Conservation (phyloP, 306 rosid species). For the Alnus glutinosa region DNA sequence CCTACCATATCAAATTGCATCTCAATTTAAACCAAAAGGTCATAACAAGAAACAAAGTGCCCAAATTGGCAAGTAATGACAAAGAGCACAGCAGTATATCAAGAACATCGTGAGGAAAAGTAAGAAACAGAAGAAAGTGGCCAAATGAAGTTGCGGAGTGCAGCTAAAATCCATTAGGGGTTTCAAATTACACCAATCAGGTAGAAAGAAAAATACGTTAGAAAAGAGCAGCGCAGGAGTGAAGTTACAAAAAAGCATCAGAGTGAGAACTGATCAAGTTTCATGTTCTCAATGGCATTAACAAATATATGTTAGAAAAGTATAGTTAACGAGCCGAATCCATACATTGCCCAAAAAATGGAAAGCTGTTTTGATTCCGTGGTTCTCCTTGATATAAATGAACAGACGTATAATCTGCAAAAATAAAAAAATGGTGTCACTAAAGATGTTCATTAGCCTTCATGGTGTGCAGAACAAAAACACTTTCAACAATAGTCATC, state of each 20-base stretch:
- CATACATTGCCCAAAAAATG: constrained; percentile 91
- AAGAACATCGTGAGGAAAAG: too few species aligned
- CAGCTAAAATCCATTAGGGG: background rate
- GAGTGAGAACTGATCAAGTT: background rate
- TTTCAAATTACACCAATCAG: background rate
- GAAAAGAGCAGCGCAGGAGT: background rate
- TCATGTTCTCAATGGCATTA: background rate
- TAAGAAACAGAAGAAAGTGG: too few species aligned
- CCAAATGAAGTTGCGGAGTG: background rate
- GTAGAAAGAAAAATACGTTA: background rate
- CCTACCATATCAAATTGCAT: too few species aligned
- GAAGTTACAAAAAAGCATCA: constrained; percentile 7
- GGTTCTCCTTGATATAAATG: constrained; percentile 74
- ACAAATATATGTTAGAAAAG: background rate
- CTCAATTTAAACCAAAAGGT: too few species aligned
- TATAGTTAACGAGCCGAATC: background rate
- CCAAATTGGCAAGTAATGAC: too few species aligned
- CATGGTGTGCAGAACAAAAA: background rate
- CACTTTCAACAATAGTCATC: background rate
- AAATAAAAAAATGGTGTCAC: constrained; percentile 26
- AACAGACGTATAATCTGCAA: constrained; percentile 83
- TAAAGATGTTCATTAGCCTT: constrained; percentile 13
- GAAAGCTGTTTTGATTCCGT: constrained; percentile 70
- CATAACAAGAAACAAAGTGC: too few species aligned
- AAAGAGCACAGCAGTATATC: too few species aligned